Percentiles rank a stretch among this genome's conserved stretches.
Conservation (phyloP, 2,329 filamentous ascomycete species). For the Chaetomiaceae sp. region DNA sequence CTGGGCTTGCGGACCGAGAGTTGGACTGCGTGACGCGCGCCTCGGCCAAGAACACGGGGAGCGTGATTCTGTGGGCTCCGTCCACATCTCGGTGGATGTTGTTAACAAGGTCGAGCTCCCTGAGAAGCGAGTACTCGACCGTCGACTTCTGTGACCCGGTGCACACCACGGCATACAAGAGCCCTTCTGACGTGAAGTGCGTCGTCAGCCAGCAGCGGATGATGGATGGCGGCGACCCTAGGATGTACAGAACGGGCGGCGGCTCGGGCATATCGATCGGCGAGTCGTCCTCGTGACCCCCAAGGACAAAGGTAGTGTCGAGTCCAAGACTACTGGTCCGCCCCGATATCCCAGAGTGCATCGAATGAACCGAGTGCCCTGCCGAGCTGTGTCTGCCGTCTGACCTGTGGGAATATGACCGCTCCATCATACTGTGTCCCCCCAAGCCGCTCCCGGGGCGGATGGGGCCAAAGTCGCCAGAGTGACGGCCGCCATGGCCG, state of each 20-base stretch:
- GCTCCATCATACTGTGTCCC: slow-evolving; percentile 77
- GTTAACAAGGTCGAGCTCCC: slow-evolving; percentile 66
- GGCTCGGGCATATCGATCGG: slow-evolving; percentile 69
- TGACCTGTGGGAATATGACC: slow-evolving; percentile 89
- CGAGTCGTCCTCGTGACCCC: slow-evolving; percentile 61
- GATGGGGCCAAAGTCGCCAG: slow-evolving; percentile 73
- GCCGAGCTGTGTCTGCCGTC: slow-evolving; percentile 92
- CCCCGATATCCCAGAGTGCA: slow-evolving; percentile 69
- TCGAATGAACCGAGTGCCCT: slow-evolving; percentile 67
- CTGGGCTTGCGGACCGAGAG: slow-evolving; percentile 66
- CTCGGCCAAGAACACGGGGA: slow-evolving; percentile 86
- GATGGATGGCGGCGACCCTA: slow-evolving; percentile 88
- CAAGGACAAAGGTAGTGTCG: slow-evolving; percentile 64
- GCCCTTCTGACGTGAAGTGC: slow-evolving; percentile 81
- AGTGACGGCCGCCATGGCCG: slow-evolving; percentile 71
- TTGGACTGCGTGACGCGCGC: slow-evolving; percentile 75
- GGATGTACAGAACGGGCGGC: slow-evolving; percentile 76
- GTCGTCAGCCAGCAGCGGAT: slow-evolving; percentile 93
- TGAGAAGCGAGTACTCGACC: slow-evolving; percentile 70
- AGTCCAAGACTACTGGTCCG: slow-evolving; percentile 85
- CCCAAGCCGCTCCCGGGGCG: slow-evolving; percentile 77
- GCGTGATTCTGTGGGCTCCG: slow-evolving; percentile 63
- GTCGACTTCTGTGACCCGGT: slow-evolving; percentile 85
- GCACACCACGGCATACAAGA: slow-evolving; percentile 89
- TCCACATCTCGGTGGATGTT: slow-evolving; percentile 63